Conservation (phyloP, 345 rosid species). For the Hypericum androsaemum region DNA sequence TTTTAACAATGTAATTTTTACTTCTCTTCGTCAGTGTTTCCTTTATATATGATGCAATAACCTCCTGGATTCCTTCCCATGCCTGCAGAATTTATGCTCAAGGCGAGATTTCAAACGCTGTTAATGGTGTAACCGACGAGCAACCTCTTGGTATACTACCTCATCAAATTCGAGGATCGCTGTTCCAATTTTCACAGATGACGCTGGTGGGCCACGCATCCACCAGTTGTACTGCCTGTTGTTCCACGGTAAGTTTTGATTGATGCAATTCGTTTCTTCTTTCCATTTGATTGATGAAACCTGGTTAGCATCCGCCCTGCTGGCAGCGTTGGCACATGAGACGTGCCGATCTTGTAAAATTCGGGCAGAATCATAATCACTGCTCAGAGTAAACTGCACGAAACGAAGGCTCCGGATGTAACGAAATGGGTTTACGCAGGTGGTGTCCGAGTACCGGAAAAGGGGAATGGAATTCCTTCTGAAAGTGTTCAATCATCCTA, state of each 20-base stretch:
- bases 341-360: no score
- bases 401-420: background rate
- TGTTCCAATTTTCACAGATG: slow-evolving; percentile 76
- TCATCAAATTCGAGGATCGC: slow-evolving; percentile 85
- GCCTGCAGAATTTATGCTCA: slow-evolving; percentile 48
- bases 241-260: slow-evolving; percentile 47
- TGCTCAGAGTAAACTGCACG: no score
- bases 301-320: no score
- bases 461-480: slow-evolving; percentile 66
- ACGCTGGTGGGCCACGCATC: slow-evolving; percentile 74
- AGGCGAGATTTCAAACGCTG: slow-evolving; percentile 47
- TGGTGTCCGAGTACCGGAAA: slow-evolving; percentile 52
- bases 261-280: background rate
- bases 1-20: background rate
- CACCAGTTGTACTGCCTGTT: slow-evolving; percentile 84
- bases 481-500: slow-evolving; percentile 85
- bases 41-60: slow-evolving; percentile 6
- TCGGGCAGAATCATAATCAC: no score
- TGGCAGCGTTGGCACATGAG: no score
- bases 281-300: background rate
- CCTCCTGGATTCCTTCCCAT: slow-evolving; percentile 7
- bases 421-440: slow-evolving; percentile 33
- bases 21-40: background rate
- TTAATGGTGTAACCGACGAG: slow-evolving; percentile 32
- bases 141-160: slow-evolving; percentile 87